Percentiles rank a stretch among this genome's conserved stretches.
phyloP scores from a whole-genome alignment of 179 eudicot species.

The Beta corolliflora region DNA sequence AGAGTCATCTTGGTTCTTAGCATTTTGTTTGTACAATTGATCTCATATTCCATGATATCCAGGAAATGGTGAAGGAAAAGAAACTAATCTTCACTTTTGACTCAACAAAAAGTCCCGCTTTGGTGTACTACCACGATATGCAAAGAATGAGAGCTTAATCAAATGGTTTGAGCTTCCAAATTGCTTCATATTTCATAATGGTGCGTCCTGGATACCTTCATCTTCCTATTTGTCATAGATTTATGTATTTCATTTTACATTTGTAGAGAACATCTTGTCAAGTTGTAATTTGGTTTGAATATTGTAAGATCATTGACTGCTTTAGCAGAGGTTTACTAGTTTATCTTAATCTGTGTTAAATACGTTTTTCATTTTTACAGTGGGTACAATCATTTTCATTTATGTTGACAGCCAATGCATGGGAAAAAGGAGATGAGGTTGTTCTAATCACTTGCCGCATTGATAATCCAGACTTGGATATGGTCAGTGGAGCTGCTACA shows the following conservation, averaged over 20 bases:
- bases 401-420: slow-evolving; percentile 73
- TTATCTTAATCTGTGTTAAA: not conserved
- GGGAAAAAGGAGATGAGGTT: slow-evolving; percentile 99
- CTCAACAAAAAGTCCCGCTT: slow-evolving; percentile 76
- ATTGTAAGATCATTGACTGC: not conserved
- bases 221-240: not conserved
- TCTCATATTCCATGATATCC: slow-evolving; percentile 20
- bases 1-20: no score
- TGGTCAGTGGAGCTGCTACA: slow-evolving; percentile 56
- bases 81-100: slow-evolving; percentile 67
- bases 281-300: not conserved
- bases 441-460: slow-evolving; percentile 80
- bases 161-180: slow-evolving; percentile 98
- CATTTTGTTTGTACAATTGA: not conserved
- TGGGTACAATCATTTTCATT: not conserved
- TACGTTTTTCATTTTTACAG: not conserved
- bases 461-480: slow-evolving; percentile 74
- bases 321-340: not conserved
- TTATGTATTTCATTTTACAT: not conserved
- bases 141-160: slow-evolving; percentile 74
- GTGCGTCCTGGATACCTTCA: slow-evolving; percentile 42
- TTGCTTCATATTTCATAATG: slow-evolving; percentile 95
- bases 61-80: slow-evolving; percentile 94
- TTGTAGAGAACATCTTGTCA: not conserved
- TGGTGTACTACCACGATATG: slow-evolving; percentile 94